phyloP scores from a whole-genome alignment of 768 basidiomycete species.

The Tulasnella sp. region DNA sequence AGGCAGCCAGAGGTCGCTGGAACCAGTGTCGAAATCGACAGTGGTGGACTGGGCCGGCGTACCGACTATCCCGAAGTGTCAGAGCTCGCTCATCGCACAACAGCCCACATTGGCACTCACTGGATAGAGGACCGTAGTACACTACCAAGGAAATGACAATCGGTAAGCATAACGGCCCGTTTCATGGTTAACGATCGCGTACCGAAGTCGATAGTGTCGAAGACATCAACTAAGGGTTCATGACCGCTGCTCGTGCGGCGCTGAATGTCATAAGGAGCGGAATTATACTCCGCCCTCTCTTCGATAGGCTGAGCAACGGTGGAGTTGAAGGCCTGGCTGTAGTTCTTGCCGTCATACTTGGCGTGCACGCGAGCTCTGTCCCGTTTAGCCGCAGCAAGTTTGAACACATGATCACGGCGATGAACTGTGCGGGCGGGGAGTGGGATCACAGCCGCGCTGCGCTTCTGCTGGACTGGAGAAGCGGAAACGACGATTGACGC shows the following conservation, averaged over 20 bases:
- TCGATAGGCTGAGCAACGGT: background rate
- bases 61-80: constrained; percentile 16
- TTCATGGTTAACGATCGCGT: too few species aligned
- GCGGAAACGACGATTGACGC: background rate
- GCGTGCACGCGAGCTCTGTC: background rate
- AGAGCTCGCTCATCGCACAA: too few species aligned
- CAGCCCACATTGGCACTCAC: too few species aligned
- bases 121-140: too few species aligned
- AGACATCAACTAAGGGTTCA: constrained; percentile 6
- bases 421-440: background rate
- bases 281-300: background rate
- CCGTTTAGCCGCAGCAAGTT: background rate
- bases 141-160: too few species aligned
- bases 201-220: constrained; percentile 20
- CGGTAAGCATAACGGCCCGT: too few species aligned
- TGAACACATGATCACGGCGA: background rate
- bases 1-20: too few species aligned
- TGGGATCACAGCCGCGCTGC: background rate
- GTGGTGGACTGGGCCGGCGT: constrained; percentile 30
- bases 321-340: background rate
- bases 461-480: constrained; percentile 1
- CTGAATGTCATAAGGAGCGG: constrained; percentile 21
- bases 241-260: constrained; percentile 11
- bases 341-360: constrained; percentile 16
- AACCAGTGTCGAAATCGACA: constrained; percentile 36